phyloP scores from a whole-genome alignment of 352 stramenopile species.

The Globisporangium sylvaticum region DNA sequence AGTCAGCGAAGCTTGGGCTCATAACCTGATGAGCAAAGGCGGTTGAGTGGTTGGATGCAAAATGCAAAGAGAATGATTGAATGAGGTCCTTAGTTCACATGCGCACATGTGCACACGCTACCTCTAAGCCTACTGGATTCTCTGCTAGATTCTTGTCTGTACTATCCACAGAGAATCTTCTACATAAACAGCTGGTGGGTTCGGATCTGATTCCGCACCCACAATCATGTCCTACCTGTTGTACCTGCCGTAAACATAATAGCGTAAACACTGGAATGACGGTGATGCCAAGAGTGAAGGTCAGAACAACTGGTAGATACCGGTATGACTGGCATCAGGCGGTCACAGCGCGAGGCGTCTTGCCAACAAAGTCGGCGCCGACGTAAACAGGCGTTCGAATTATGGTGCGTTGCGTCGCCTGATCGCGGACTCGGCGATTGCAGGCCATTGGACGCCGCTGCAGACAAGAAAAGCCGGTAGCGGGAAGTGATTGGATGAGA shows the following conservation, averaged over 20 bases:
- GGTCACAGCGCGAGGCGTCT: no score
- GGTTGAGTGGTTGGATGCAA: not conserved
- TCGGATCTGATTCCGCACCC: not conserved
- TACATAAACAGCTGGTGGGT: not conserved
- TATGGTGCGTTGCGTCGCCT: no score
- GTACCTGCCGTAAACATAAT: no score
- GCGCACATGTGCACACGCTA: not conserved
- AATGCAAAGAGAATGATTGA: constrained; percentile 1
- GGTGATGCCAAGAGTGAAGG: not conserved
- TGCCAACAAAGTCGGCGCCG: no score
- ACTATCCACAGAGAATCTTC: not conserved
- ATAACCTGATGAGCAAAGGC: not conserved
- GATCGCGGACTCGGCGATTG: no score
- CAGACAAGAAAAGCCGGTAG: no score
- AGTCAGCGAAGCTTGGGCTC: not conserved
- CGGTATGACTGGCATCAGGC: no score
- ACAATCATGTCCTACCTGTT: not conserved
- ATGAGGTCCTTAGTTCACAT: constrained; percentile 7
- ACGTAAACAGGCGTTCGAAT: no score
- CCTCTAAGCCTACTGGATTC: constrained; percentile 2
- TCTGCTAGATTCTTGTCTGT: not conserved
- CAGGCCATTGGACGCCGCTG: no score
- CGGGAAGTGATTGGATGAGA: no score
- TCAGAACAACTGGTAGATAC: not conserved
- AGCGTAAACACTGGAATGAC: not conserved